Evolutionary conservation across 768 basidiomycete species (phyloP), one percentile per base, ranked within the genome.

Genomic region (Tylopilus vinaceipallidus): DNA sequence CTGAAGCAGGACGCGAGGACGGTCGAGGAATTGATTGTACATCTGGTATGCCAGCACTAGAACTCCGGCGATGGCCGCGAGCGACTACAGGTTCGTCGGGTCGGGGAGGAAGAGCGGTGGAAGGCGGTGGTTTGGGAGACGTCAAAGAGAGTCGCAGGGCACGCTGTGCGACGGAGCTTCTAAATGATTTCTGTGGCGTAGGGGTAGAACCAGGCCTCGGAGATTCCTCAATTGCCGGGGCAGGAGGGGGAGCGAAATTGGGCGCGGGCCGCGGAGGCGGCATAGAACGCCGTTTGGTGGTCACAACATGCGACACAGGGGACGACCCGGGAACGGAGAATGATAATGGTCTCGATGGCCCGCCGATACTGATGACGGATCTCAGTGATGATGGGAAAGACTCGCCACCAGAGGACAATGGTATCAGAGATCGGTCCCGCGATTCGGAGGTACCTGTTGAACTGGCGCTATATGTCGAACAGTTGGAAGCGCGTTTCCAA

Each of bases 241-340:
- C 81, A 41, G 84, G 83, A 13, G 88, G 87, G 14, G 84, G 78
- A 6, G 86, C 84, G 42, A 77, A 76, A 23, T 77, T 84, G 0
- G 89, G 87, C 4, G 84, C 79, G 26, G 88, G 88, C 13, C 85
- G 82, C 24, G 81, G 85, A 16, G 88, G 88, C 3, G 88, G 86
- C 64, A 86, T 77, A 4, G 85, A 88, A 17, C 71, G 60, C 34
- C 88, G 75, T 58, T 83, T 76, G 26, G 73, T 55, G 5, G 73
- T 69, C 30, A 52, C 55, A 26, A 44, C 41, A 43, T 57, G 42
- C 10, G 54, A 47, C 33, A 55, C 41, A 13, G 52, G 47, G 17
- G 52, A 55, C 20, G 55, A 49, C 6, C 51, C 47, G 41, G 54
- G 23, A 20, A 54, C 45, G 8, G 53, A 53, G 38, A 65, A 47